These are phyloP conservation scores for Scheffersomyces spartinae DNA, from an alignment of 805 yeast species.

Conservation along the genomic window DNA sequence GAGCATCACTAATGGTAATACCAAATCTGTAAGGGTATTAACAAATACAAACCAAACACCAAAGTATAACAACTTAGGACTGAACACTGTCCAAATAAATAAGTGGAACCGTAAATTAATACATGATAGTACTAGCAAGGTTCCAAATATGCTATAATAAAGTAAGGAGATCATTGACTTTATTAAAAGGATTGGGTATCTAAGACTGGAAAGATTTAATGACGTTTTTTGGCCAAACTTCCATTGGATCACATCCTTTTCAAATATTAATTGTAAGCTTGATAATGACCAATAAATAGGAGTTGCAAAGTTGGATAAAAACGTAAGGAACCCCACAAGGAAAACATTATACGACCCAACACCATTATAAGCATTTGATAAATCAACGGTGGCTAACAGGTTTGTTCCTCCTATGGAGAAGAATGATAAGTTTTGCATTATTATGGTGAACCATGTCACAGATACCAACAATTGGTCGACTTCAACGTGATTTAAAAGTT, in stretches of 20 bases:
- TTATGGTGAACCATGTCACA: slow-evolving; percentile 26
- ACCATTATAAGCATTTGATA: slow-evolving; percentile 90
- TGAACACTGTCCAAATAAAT: slow-evolving; percentile 96
- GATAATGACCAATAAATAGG: slow-evolving; percentile 72
- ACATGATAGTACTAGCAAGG: slow-evolving; percentile 59
- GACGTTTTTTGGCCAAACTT: slow-evolving; percentile 3
- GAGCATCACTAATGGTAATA: too few species aligned
- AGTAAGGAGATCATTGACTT: slow-evolving; percentile 27
- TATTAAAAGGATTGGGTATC: slow-evolving; percentile 21
- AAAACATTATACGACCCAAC: slow-evolving; percentile 55
- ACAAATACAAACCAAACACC: slow-evolving; percentile 60
- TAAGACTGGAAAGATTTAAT: slow-evolving; percentile 11
- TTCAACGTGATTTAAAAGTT: too few species aligned
- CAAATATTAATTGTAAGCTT: slow-evolving; percentile 28
- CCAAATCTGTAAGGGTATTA: slow-evolving; percentile 21
- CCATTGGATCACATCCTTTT: slow-evolving; percentile 11
- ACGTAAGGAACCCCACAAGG: slow-evolving; percentile 68
- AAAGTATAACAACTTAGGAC: slow-evolving; percentile 79
- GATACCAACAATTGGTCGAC: slow-evolving; percentile 12
- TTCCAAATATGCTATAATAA: slow-evolving; percentile 50
- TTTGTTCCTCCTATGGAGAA: slow-evolving; percentile 88
- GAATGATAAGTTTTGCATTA: slow-evolving; percentile 67
- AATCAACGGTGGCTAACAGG: slow-evolving; percentile 81
- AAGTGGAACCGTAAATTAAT: slow-evolving; percentile 67
- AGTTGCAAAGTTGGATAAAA: slow-evolving; percentile 74